Evolutionary conservation across 345 rosid species (phyloP), one percentile per base, ranked within the genome.

Genomic region (Salix brachista): DNA sequence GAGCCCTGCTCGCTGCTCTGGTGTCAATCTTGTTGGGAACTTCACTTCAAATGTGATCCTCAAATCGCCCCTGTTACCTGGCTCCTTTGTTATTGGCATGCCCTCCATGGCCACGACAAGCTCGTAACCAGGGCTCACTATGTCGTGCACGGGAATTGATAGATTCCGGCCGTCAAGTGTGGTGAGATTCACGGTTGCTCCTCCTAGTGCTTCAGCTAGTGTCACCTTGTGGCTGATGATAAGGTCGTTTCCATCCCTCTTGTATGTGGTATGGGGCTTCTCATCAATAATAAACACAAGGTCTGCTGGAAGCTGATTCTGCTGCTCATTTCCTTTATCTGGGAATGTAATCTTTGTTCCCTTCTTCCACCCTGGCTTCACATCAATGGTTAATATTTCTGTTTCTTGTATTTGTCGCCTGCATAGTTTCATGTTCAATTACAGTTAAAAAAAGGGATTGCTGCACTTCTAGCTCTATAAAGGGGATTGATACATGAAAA

Each of bases 351-450:
- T 86, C 88, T 96, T 96, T 2, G 99, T 96, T 41, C 99, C 98
- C 80, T 89, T 94, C 87, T 96, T 96, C 99, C 98, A 93, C 39
- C 99, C 97, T 0, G 97, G 99, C 84, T 96, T 93, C 78, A 96
- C 97, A 44, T 85, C 96, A 52, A 93, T 93, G 6, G 93, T 91
- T 61, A 96, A 62, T 65, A 93, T 91, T 88, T 96, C 99, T 12
- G 94, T 86, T 77, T 96, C 96, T 52, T 85, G 89, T 2, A 76
- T 89, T n/a, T 87, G 93, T 76, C 89, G 79, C 81, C 99, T 91
- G 85, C 74, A 42, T 25, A 25, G 54, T 72, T 58, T 73, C 72
- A 77, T 69, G 65, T 61, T 25, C 25, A 25, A 30, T 26, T 32
- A 54, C 61, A 69, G 64, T 83, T 50, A 71, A 42, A 8, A 65